phyloP scores from a whole-genome alignment of 2,329 filamentous ascomycete species.

The Fusarium solani-melongenae region DNA sequence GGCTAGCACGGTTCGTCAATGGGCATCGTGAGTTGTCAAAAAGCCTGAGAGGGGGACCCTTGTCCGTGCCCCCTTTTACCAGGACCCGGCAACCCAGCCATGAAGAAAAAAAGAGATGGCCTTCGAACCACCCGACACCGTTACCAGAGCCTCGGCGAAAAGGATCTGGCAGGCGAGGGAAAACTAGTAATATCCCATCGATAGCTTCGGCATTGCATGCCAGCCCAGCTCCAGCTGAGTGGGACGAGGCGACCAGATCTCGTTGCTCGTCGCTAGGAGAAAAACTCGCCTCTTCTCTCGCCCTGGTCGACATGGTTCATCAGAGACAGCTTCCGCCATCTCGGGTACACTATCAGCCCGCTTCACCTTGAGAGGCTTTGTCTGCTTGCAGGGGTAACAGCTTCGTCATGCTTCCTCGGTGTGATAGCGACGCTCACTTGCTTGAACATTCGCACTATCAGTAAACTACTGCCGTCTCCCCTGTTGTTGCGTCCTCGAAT shows the following conservation, averaged over 20 bases:
- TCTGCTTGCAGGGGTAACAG: conserved; percentile 15
- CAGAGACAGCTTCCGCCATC: not conserved
- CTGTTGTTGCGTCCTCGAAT: conserved; percentile 7
- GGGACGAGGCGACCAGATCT: not conserved
- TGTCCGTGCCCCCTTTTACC: conserved; percentile 31
- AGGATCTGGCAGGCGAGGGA: not conserved
- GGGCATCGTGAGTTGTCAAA: conserved; percentile 4
- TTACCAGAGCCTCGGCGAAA: not conserved
- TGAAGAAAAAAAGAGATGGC: not conserved
- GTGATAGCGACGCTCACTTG: conserved; percentile 17
- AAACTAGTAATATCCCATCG: not conserved
- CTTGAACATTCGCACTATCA: conserved; percentile 8
- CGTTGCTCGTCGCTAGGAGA: not conserved
- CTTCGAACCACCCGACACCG: not conserved
- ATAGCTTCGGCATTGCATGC: not conserved
- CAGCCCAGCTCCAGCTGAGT: not conserved
- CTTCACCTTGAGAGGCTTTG: conserved; percentile 3
- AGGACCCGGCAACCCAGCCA: not conserved
- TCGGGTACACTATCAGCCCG: not conserved
- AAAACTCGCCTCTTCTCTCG: not conserved
- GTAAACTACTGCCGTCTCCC: conserved; percentile 6
- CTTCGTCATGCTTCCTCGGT: not conserved
- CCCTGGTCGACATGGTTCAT: conserved; percentile 3
- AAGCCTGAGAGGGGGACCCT: not conserved
- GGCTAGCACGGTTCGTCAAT: conserved; percentile 23